Evolutionary conservation across 768 basidiomycete species (phyloP), one percentile per base, ranked within the genome.

Genomic region (Lactifluus hygrophoroides): DNA sequence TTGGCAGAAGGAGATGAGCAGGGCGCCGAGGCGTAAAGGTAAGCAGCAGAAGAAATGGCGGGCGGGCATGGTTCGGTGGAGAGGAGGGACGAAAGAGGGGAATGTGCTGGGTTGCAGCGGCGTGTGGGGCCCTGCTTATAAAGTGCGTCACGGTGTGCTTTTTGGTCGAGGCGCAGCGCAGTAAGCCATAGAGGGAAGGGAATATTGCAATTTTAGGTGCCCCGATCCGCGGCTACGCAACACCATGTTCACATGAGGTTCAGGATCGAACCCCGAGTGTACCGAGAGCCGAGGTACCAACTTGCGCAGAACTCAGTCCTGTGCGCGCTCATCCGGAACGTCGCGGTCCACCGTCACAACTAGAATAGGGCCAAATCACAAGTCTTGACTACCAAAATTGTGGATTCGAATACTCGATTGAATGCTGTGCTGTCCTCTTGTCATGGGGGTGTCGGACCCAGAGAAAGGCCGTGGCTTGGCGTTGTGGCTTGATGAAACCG

Each of bases 21-120:
- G 35, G 27, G 62, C 57, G 9, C 64, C 64, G n/a, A 64, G 51
- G 34, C 64, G 57, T 43, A 64, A 21, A 43, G 64, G 64, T 17
- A 64, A 17, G 32, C 64, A 63, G 37, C 57, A 63, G 34, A 54
- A 49, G 38, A 62, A 64, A 48, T 62, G 57, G 16, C 47, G 63
- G 43, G 62, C 60, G 23, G 27, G 21, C 62, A 64, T 64, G 53
- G 14, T 35, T 3, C 5, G 14, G 23, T 17, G 32, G 9, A 21
- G 28, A 28, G 17, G 40, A n/a, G 25, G 19, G 38, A 10, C 2
- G 25, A 14, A 21, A 34, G 17, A 27, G 10, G 19, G 46, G 38
- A 43, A 32, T 23, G 11, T 21, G 1, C 8, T 5, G 37, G 2
- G 34, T 14, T 5, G 14, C 19, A 42, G 40, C n/a, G 10, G 17